Base-by-base conservation (phyloP, 2,329 filamentous ascomycete species). In the Alternaria panax region DNA sequence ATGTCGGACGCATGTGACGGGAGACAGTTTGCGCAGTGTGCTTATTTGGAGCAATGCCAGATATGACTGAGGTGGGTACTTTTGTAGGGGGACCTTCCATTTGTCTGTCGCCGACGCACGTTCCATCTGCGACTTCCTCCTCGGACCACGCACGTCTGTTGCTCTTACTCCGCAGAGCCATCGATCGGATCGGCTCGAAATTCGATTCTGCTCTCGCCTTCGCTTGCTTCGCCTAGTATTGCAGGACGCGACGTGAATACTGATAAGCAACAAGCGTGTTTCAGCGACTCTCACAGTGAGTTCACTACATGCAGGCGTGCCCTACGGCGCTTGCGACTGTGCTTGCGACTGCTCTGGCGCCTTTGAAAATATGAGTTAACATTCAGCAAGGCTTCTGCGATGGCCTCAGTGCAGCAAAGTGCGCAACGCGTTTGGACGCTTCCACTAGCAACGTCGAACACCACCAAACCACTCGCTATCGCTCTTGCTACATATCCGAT, bases 401-500 rank as follows among this genome's bases (percentile, higher is more conserved):
- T 59, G 43, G 25, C 36, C 7, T 54, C 20, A 28, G 14, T 18
- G 7, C 24, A 54, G 43, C 43, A 43, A 14, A 18, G 16, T 20
- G 12, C 34, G 45, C 36, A 28, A 20, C 40, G 51, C 34, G 43
- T 8, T 11, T 62, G 62, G 59, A 38, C 12, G 28, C 25, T 50
- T 14, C 59, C 59, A 24, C 36, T 32, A 11, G 60, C 48, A 2
- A 25, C 12, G 8, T 51, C 27, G 3, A 64, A 64, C 28, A 8
- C 51, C 18, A 48, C 47, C 1, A 45, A 28, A n/a, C 42, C 46
- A 1, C 43, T 65, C 45, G 48, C 42, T 12, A 9, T 32, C 14
- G 36, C 50, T 6, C 22, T 60, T 4, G 51, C 53, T 11, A 34
- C 38, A 28, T 64, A 64, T 7, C 59, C 62, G 8, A 43, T 63